Conservation (phyloP, 768 basidiomycete species). For the Agrocybe praecox region DNA sequence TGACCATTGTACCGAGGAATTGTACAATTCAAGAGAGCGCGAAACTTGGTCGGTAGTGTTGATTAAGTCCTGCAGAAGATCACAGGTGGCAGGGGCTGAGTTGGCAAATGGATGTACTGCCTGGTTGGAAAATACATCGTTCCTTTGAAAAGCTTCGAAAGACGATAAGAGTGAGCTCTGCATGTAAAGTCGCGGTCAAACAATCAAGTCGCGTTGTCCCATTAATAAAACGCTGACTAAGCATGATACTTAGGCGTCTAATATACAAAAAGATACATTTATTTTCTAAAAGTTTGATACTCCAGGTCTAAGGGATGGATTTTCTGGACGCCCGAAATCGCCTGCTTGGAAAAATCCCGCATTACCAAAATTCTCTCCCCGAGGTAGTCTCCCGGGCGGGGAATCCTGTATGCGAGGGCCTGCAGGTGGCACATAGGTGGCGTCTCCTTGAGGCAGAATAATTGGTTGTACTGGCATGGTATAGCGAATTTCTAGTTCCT, state of each 20-base stretch:
- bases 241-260: neutral
- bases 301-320: slow-evolving; percentile 19
- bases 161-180: slow-evolving; percentile 41
- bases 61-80: slow-evolving; percentile 52
- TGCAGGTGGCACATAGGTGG: neutral
- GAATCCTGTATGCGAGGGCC: slow-evolving; percentile 16
- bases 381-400: slow-evolving; percentile 9
- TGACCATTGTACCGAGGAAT: slow-evolving; percentile 47
- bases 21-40: slow-evolving; percentile 53
- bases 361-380: slow-evolving; percentile 20
- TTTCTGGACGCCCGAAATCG: slow-evolving; percentile 20
- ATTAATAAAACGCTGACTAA: slow-evolving; percentile 3
- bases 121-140: slow-evolving; percentile 35
- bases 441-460: slow-evolving; percentile 42
- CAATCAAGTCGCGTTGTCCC: neutral
- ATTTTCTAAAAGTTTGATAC: slow-evolving; percentile 15
- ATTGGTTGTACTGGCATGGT: slow-evolving; percentile 75
- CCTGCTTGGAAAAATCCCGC: slow-evolving; percentile 26
- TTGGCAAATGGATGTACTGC: slow-evolving; percentile 48
- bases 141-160: slow-evolving; percentile 41
- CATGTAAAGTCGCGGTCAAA: neutral
- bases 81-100: slow-evolving; percentile 41
- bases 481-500: slow-evolving; percentile 76
- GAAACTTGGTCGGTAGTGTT: slow-evolving; percentile 54
- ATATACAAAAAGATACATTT: neutral